Evolutionary conservation across 371 early-diverging fungal genomes (phyloP), one percentile per base, ranked within the genome.

Genomic region (Sporodiniella umbellata): DNA sequence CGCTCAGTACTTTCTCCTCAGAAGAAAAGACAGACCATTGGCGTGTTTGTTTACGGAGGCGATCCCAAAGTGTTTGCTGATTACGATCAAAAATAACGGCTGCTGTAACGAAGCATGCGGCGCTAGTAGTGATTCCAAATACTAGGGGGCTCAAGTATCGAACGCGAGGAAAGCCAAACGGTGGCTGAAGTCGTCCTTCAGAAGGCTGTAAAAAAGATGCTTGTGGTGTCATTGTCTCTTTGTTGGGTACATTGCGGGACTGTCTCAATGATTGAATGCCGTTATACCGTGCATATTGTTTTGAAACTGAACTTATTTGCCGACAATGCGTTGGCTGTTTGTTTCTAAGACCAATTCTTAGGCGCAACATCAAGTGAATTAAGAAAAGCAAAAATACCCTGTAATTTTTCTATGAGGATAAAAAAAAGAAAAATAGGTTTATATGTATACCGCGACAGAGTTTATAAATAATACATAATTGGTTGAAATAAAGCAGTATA

Each of bases 41-140:
- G 2, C 45, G 52, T 14, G 53, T 24, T 43, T 45, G 57, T 11
- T 30, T 33, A 4, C 52, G 38, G 30, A 64, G 21, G 7, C 56
- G 56, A 14, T 58, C 45, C 58, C 61, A 64, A 21, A 63, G 42
- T 11, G 58, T 52, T 19, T 57, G 56, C 26, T 64, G 64, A 23
- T 64, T 64, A 8, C 47, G 52, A 45, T 61, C 61, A 33, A 47
- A 62, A 14, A 53, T 37, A 8, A 35, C 14, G 11, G 54, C 67
- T 37, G 67, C 58, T 10, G 48, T 45, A 18, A 62, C 40, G 35
- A 67, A 67, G 14, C 48, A 35, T n/a, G 21, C 33, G 0, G 48
- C 42, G 23, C 46, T 51, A 10, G 53, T 44, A 3, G 53, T 42
- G n/a, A 53, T 2, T 4, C 60, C 60, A 38, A 48, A 60, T 4